Evolutionary conservation across 2,329 filamentous ascomycete genomes (phyloP), one percentile per base, ranked within the genome.

Genomic region (Aspergillus caelatus): DNA sequence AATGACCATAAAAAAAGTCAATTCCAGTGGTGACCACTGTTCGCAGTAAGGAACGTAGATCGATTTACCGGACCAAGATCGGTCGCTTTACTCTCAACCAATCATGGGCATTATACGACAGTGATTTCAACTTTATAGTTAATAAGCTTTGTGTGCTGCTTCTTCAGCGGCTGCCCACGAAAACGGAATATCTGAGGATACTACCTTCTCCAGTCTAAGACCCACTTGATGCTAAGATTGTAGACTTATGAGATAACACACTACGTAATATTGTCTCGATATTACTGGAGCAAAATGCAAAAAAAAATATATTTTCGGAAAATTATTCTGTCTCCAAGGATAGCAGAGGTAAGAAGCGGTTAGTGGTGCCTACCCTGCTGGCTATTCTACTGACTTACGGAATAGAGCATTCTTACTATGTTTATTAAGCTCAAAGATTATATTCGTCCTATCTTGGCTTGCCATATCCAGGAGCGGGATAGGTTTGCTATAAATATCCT

Each of bases 341-440:
- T 0, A 9, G 0, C 0, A n/a, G 39, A 9, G 19, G 39, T 0
- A n/a, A 1, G 6, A 9, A n/a, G 19, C 3, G 16, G 1, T 19
- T 19, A 41, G 8, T n/a, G 39, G 34, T 36, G 12, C 34, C 12
- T 14, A 36, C 34, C 34, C 0, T 36, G 34, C 14, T 36, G 34
- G 0, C 5, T 16, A 36, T 36, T 36, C 34, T 8, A 36, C 14
- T 36, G 5, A 2, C 34, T 1, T 16, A 16, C 14, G 0, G 14
- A 36, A 12, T 6, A 3, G 34, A 36, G 12, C 34, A 36, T 7
- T 16, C 7, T 16, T 36, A 16, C 5, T 7, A 36, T 16, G 12
- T 7, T 16, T 16, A 0, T 36, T 36, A 36, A 36, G 5, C 34
- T 0, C 5, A 16, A 6, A 6, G 5, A 36, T 14, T 36, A 0